phyloP scores from a whole-genome alignment of 345 rosid genomes.

The Hibiscus tridactylites region DNA sequence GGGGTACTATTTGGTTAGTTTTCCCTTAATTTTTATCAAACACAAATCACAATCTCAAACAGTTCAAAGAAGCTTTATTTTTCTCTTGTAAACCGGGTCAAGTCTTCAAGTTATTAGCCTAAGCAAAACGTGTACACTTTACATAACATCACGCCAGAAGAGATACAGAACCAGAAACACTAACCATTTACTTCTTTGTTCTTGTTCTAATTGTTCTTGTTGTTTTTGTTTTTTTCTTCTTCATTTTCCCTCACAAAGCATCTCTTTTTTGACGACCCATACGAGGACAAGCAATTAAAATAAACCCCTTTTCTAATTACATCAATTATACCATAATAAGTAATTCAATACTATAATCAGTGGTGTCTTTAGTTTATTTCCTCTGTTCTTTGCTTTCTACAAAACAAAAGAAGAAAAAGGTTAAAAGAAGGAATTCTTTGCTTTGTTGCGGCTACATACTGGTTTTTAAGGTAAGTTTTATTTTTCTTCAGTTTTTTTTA shows the following conservation, averaged over 20 bases:
- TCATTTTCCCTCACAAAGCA: not conserved
- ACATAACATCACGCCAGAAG: not conserved
- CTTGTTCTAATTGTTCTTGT: not conserved
- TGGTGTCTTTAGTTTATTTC: too few relatives aligned
- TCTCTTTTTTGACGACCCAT: conserved; percentile 11
- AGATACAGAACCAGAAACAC: not conserved
- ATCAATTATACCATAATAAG: not conserved
- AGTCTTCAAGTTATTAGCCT: not conserved
- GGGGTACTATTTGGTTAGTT: too few relatives aligned
- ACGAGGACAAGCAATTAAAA: not conserved
- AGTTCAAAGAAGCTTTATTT: not conserved
- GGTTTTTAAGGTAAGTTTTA: not conserved
- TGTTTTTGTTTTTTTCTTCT: not conserved
- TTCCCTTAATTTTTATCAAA: too few relatives aligned
- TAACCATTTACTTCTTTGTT: not conserved
- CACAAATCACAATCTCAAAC: not conserved
- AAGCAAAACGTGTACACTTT: not conserved
- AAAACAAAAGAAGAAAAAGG: not conserved
- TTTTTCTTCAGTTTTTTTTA: not conserved
- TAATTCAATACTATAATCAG: not conserved
- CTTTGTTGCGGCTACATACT: not conserved
- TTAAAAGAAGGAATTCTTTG: not conserved
- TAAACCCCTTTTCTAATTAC: not conserved
- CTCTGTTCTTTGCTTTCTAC: not conserved
- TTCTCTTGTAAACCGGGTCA: not conserved